phyloP scores from a whole-genome alignment of 176 grass and related monocot species.

The Oropetium thomaeum region DNA sequence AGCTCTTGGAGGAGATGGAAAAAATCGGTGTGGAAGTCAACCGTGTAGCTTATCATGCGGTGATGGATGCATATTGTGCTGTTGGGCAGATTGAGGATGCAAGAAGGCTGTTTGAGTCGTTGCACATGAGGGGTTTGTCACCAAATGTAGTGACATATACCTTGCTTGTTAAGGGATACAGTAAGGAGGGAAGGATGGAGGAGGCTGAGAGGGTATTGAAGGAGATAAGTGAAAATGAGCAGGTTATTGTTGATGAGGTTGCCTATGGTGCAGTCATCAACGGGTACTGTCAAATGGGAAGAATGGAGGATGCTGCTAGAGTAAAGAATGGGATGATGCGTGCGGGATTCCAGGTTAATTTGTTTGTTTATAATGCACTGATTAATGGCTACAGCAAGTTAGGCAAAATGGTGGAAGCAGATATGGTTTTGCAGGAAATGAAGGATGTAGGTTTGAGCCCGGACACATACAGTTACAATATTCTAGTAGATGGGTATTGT shows the following conservation, averaged over 20 bases:
- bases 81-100: conserved; percentile 49
- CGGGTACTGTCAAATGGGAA: conserved; percentile 63
- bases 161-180: conserved; percentile 83
- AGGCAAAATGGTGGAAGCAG: conserved; percentile 62
- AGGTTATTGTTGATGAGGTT: conserved; percentile 52
- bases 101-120: conserved; percentile 40
- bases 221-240: conserved; percentile 57
- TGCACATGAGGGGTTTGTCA: conserved; percentile 42
- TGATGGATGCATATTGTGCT: conserved; percentile 70
- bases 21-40: conserved; percentile 71
- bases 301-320: conserved; percentile 63
- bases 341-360: conserved; percentile 51
- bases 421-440: conserved; percentile 69
- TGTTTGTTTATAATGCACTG: conserved; percentile 68
- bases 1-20: conserved; percentile 61
- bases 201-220: conserved; percentile 54
- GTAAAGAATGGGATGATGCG: conserved; percentile 58
- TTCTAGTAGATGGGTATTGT: conserved; percentile 83
- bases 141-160: conserved; percentile 79
- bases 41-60: conserved; percentile 65
- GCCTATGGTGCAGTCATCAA: conserved; percentile 73
- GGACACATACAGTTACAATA: conserved; percentile 88
- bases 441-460: conserved; percentile 32
- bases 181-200: conserved; percentile 59
- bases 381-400: conserved; percentile 90